phyloP scores from a whole-genome alignment of 2,329 filamentous ascomycete genomes.

The Phyllosticta paracitricarpa region DNA sequence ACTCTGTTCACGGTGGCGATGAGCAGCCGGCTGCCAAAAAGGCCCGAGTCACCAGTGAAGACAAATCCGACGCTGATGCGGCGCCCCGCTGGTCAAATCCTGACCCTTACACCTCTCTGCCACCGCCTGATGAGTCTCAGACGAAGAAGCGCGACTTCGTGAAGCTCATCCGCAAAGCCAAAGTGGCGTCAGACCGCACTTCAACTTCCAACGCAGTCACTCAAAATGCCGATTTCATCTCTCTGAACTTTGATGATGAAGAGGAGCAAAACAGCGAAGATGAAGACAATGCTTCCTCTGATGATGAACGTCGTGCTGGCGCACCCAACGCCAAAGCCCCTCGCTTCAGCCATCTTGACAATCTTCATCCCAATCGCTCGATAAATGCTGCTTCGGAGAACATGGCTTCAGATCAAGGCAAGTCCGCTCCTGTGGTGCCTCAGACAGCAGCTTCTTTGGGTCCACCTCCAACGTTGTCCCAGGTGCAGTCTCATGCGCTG shows the following conservation, averaged over 20 bases:
- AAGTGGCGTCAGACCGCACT: slow-evolving; percentile 49
- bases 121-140: slow-evolving; percentile 62
- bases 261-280: slow-evolving; percentile 25
- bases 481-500: neutral
- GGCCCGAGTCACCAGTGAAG: slow-evolving; percentile 14
- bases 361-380: slow-evolving; percentile 16
- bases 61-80: slow-evolving; percentile 22
- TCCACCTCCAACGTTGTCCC: neutral
- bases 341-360: slow-evolving; percentile 25
- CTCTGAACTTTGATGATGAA: slow-evolving; percentile 60
- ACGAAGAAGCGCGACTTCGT: slow-evolving; percentile 80
- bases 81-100: slow-evolving; percentile 88
- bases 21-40: slow-evolving; percentile 17
- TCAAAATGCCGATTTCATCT: slow-evolving; percentile 73
- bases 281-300: neutral
- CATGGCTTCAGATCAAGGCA: neutral
- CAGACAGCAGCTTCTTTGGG: slow-evolving; percentile 4
- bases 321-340: neutral
- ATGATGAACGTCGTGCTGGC: neutral
- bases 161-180: slow-evolving; percentile 82
- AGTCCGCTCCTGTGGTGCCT: neutral
- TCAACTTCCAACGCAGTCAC: slow-evolving; percentile 41
- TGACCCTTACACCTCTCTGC: slow-evolving; percentile 82
- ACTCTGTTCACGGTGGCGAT: slow-evolving; percentile 7
- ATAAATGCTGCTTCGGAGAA: slow-evolving; percentile 3